A percentile compares a stretch with the other conserved stretches of the same genome.
Evolutionary conservation across 75 land plant species (phyloP).

Genomic region (Cryptomeria japonica): DNA sequence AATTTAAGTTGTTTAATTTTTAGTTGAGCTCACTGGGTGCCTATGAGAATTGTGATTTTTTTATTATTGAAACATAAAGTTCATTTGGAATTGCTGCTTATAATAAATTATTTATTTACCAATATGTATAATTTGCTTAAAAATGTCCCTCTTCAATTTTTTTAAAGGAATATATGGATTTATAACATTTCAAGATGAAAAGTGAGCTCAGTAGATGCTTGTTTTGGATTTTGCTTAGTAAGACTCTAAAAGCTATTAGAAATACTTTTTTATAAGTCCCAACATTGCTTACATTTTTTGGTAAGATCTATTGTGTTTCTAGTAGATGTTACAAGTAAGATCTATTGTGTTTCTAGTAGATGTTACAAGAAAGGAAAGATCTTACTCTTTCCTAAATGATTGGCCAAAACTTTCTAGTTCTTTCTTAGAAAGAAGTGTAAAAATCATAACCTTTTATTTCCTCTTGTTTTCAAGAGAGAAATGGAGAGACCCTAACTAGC

Average conservation of each 20-base stretch:
- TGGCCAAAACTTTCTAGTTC: background rate
- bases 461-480: background rate
- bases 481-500: background rate
- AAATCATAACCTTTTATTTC: background rate
- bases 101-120: background rate
- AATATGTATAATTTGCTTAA: background rate
- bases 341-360: too few species aligned
- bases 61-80: too few species aligned
- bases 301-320: too few species aligned
- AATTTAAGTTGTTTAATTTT: too few species aligned
- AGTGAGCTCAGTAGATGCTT: background rate
- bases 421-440: background rate
- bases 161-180: background rate
- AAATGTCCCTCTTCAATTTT: background rate
- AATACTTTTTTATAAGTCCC: background rate
- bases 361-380: background rate
- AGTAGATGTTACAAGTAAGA: too few species aligned
- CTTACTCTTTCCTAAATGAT: background rate
- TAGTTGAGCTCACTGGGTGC: too few species aligned
- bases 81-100: background rate
- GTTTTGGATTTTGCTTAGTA: background rate
- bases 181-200: background rate
- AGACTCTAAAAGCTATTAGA: background rate
- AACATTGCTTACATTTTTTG: background rate
- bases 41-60: too few species aligned